Conservation (phyloP, 1,284 basidiomycete species). For the Cutaneotrichosporon cavernicola region DNA sequence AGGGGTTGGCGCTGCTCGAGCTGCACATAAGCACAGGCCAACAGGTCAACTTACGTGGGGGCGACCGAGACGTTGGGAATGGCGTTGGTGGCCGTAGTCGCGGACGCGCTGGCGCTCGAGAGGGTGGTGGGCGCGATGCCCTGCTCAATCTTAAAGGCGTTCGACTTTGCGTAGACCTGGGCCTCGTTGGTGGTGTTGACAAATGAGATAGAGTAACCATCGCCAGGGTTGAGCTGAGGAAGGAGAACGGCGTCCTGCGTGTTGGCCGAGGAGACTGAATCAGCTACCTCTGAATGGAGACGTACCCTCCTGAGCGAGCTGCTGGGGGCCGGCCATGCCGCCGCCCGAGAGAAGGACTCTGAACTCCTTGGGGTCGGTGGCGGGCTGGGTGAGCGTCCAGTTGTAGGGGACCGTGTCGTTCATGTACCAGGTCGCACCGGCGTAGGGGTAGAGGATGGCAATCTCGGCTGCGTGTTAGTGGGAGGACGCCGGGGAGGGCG, state of each 20-base stretch:
- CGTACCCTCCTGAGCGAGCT: slow-evolving; percentile 47
- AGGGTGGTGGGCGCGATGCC: slow-evolving; percentile 32
- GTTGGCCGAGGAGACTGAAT: slow-evolving; percentile 37
- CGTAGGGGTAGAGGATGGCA: slow-evolving; percentile 39
- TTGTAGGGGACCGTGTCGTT: slow-evolving; percentile 49
- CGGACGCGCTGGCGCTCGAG: slow-evolving; percentile 8
- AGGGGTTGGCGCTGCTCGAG: slow-evolving; percentile 20
- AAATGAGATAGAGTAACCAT: slow-evolving; percentile 56
- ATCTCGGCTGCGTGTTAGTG: slow-evolving; percentile 34
- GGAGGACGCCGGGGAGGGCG: background rate
- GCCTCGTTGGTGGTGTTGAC: slow-evolving; percentile 55
- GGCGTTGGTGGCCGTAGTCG: slow-evolving; percentile 21
- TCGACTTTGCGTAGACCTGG: slow-evolving; percentile 55
- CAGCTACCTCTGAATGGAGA: slow-evolving; percentile 3
- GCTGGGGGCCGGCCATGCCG: slow-evolving; percentile 36
- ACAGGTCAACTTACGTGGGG: background rate
- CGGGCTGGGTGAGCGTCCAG: slow-evolving; percentile 39
- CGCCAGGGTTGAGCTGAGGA: slow-evolving; percentile 25
- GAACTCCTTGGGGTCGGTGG: slow-evolving; percentile 43
- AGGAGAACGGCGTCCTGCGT: slow-evolving; percentile 36
- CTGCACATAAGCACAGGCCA: background rate
- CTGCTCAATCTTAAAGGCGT: slow-evolving; percentile 52
- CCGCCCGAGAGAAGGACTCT: slow-evolving; percentile 39
- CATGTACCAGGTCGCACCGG: slow-evolving; percentile 40
- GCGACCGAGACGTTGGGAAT: slow-evolving; percentile 6